Conservation (phyloP, 805 yeast species). For the Monosporozyma siamensis region DNA sequence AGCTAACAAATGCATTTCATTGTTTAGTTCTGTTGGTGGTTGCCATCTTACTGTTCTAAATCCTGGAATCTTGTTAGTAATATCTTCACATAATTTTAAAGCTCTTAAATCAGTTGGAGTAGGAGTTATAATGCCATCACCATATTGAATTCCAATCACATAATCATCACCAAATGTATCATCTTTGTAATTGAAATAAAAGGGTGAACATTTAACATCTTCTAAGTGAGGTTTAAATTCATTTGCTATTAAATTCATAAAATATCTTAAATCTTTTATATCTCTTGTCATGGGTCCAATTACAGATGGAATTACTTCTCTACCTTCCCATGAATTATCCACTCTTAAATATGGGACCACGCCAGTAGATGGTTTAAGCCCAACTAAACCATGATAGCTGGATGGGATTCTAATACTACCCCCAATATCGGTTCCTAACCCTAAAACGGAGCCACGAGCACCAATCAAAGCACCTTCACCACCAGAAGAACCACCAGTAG, state of each 20-base stretch:
- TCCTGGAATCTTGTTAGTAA: conserved; percentile 8
- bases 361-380: conserved; percentile 17
- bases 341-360: conserved; percentile 28
- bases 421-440: conserved; percentile 56
- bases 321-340: conserved; percentile 37
- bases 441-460: conserved; percentile 45
- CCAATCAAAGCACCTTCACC: conserved; percentile 54
- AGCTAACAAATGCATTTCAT: conserved; percentile 10
- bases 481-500: conserved; percentile 55
- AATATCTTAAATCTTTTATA: conserved; percentile 30
- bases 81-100: conserved; percentile 9
- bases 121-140: conserved; percentile 13
- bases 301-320: conserved; percentile 47
- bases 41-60: conserved; percentile 13
- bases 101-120: conserved; percentile 15
- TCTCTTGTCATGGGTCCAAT: conserved; percentile 46
- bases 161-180: conserved; percentile 5
- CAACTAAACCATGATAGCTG: conserved; percentile 39
- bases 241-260: conserved; percentile 32
- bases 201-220: conserved; percentile 10
- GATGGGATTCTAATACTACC: conserved; percentile 56
- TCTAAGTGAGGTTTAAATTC: conserved; percentile 9
- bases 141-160: conserved; percentile 13
- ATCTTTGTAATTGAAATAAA: conserved; percentile 6
- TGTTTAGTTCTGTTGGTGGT: conserved; percentile 9